Evolutionary conservation across 768 basidiomycete species (phyloP).

Genomic region (Chalciporus pseudorubinellus): DNA sequence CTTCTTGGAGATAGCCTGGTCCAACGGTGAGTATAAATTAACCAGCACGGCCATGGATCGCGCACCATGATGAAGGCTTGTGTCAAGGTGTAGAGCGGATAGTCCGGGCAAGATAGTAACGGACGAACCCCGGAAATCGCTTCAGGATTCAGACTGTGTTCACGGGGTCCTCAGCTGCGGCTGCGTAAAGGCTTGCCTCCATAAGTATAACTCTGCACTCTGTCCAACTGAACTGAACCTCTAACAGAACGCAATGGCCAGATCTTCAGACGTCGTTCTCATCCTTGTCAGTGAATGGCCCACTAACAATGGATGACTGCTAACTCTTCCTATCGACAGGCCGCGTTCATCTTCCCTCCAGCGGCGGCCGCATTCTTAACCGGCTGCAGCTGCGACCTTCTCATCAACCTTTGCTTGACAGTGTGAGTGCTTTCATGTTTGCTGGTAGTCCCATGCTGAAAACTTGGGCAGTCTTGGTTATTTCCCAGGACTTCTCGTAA

Average conservation of each 20-base stretch:
- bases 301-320: background rate
- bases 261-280: slow-evolving; percentile 72
- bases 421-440: slow-evolving; percentile 45
- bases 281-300: slow-evolving; percentile 55
- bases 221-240: background rate
- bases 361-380: slow-evolving; percentile 75
- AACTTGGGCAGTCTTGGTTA: slow-evolving; percentile 60
- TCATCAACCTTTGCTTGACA: slow-evolving; percentile 81
- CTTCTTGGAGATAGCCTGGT: slow-evolving; percentile 84
- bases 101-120: background rate
- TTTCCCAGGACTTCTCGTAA: slow-evolving; percentile 59
- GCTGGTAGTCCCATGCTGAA: slow-evolving; percentile 2
- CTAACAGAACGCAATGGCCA: slow-evolving; percentile 41
- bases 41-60: background rate
- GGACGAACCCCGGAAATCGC: slow-evolving; percentile 14
- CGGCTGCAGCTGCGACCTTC: slow-evolving; percentile 82
- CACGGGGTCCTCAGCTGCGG: slow-evolving; percentile 22
- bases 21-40: slow-evolving; percentile 1
- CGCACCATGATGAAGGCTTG: slow-evolving; percentile 24
- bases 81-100: background rate
- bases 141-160: background rate
- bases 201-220: background rate
- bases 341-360: slow-evolving; percentile 79
- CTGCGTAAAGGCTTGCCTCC: slow-evolving; percentile 12
- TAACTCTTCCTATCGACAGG: slow-evolving; percentile 38